A percentile compares a stretch with the other conserved stretches of the same genome.
Conservation (phyloP, 495 filamentous ascomycete genomes). For the Penicillium soppii region DNA sequence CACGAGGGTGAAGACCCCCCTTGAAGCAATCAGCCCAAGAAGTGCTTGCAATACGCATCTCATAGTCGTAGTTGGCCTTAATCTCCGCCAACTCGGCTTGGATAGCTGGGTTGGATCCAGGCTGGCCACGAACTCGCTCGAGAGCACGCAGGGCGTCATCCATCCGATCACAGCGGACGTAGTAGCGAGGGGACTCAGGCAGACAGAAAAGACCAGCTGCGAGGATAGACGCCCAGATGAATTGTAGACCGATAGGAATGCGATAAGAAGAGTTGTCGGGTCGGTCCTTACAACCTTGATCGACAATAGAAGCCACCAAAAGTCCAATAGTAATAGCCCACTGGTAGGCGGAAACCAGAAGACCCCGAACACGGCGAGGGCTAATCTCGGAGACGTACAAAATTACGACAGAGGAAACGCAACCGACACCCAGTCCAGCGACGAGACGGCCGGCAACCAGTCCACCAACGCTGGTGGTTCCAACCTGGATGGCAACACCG, state of each 20-base stretch:
- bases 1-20: conserved; percentile 49
- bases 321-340: conserved; percentile 71
- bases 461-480: conserved; percentile 41
- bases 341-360: conserved; percentile 65
- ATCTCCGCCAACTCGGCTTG: conserved; percentile 68
- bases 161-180: conserved; percentile 47
- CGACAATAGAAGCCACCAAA: conserved; percentile 65
- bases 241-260: conserved; percentile 63
- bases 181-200: conserved; percentile 68
- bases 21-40: conserved; percentile 62
- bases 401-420: conserved; percentile 70
- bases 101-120: conserved; percentile 56
- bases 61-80: conserved; percentile 67
- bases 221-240: conserved; percentile 62
- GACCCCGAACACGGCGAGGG: conserved; percentile 62
- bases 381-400: conserved; percentile 66
- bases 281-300: neutral
- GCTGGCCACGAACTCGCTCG: conserved; percentile 35
- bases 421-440: conserved; percentile 70
- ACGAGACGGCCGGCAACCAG: conserved; percentile 68
- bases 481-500: conserved; percentile 62
- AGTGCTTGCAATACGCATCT: conserved; percentile 51
- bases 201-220: conserved; percentile 63
- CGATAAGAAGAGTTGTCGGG: conserved; percentile 19
- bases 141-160: conserved; percentile 28